Base-by-base conservation (phyloP, 768 basidiomycete species). In the Russula foetens region DNA sequence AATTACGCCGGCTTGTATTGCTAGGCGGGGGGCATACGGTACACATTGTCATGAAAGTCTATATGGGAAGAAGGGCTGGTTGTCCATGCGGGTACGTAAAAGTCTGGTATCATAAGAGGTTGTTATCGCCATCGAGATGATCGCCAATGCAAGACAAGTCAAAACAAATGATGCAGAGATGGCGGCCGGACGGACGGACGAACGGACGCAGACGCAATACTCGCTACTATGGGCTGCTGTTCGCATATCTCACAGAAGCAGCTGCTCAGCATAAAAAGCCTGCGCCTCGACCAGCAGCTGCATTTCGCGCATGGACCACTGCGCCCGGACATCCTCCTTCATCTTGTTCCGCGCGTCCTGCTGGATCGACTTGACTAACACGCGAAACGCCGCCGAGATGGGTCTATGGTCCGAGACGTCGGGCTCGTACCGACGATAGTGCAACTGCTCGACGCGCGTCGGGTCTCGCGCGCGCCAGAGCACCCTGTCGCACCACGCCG, bases 401-500 rank as follows among this genome's bases (percentile, higher is more conserved):
- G 95, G 92, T 7, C 90, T 80, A 72, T 97, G 95, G 73, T 98
- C 94, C 9, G 90, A 91, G 5, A 95, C 84, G 65, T 92, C 90
- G 53, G 79, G 81, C 72, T 97, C 94, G 71, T 91, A 95, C 21
- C 96, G 79, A 45, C 72, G 72, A 72, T 99, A 97, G 67, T 84
- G 83, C 65, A 90, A 61, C 69, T 83, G 79, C 56, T 75, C 70
- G 29, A 96, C 84, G 8, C 90, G 77, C 14, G 71, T 73, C 15
- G 77, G 75, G 17, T 79, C 81, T 17, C 76, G 76, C 44, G 82
- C 75, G 4, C 85, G 83, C 84, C 86, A 96, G 44, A 98, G 75
- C 23, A 99, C 83, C 6, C 96, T 86, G 71, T 99, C 96, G 70
- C 96, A 99, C 94, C 95, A 99, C 2, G 96, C 94, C 4, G 96